Evolutionary conservation across 192 early-diverging fungal genomes (phyloP).

Genomic region (Globomyces pollinis-pini): DNA sequence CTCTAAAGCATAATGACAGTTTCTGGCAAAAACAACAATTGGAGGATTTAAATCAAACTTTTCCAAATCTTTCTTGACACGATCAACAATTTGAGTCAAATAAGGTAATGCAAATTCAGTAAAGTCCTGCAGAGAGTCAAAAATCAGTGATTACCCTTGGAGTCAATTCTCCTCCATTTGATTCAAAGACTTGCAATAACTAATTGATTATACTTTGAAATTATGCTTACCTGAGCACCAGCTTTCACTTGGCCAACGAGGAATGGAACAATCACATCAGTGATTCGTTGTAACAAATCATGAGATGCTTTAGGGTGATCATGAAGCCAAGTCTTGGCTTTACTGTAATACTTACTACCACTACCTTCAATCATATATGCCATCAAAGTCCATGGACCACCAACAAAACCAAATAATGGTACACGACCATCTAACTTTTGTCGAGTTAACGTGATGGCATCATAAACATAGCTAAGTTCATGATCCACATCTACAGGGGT

Average conservation of each 20-base stretch:
- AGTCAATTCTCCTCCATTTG: conserved; percentile 91
- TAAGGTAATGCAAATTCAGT: conserved; percentile 84
- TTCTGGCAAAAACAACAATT: conserved; percentile 87
- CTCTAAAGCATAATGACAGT: conserved; percentile 82
- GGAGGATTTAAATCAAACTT: conserved; percentile 53
- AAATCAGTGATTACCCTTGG: too few relatives aligned
- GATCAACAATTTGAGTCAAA: conserved; percentile 65
- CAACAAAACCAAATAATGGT: conserved; percentile 92
- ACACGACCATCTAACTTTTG: conserved; percentile 73
- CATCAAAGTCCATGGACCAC: conserved; percentile 97
- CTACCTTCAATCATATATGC: conserved; percentile 99
- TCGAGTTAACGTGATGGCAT: conserved; percentile 90
- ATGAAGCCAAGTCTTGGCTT: conserved; percentile 89
- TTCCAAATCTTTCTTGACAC: conserved; percentile 57
- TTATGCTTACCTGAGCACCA: conserved; percentile 83
- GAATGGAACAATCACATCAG: conserved; percentile 79
- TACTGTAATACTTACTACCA: conserved; percentile 81
- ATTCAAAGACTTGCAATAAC: conserved; percentile 96
- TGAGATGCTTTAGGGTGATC: conserved; percentile 67
- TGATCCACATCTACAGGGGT: conserved; percentile 64
- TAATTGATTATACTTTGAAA: conserved; percentile 21
- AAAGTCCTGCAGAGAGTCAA: conserved; percentile 73
- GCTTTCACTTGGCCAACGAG: conserved; percentile 87
- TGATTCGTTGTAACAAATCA: conserved; percentile 67
- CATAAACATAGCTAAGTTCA: conserved; percentile 83